Base-by-base conservation (phyloP, 176 grass and related monocot species). In the Phyllostachys edulis region DNA sequence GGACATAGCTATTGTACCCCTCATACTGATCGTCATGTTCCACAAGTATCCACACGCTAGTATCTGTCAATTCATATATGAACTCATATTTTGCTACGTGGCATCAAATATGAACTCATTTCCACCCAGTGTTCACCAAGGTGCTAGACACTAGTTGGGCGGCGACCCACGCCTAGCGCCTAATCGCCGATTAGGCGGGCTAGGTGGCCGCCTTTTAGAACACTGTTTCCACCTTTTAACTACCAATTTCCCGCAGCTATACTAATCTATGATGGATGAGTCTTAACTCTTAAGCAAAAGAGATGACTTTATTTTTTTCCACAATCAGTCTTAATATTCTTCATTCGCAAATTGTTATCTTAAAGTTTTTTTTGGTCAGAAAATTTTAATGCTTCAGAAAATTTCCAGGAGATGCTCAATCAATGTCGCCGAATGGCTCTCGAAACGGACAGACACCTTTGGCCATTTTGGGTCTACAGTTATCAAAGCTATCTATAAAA, bases 401-500 rank as follows among this genome's bases (percentile, higher is more conserved):
- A 34, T 57, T 92, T 87, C 79, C 80, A 98, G 95, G 90, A 69
- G 77, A 80, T 76, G 46, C 55, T 76, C 85, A 63, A 84, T 80
- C 82, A 74, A 9, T 49, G n/a, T 88, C 52, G 7, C 62, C 75
- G 29, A 87, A 87, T 89, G 60, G 78, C 16, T 78, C 87, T 70
- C 84, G 69, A 76, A 79, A 88, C 27, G 78, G 78, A 81, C 79
- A 86, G 26, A 15, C 71, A 78, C 88, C 81, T 85, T 82, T 91
- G 55, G 78, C 90, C 57, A 91, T 97, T 77, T 83, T 91, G 78
- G 93, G 91, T 61, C 82, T 94, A 66, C 93, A 92, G 36, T 63
- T 96, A 76, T 90, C 79, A 41, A 83, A 84, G 61, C 73, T 87
- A 72, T 87, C 84, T 73, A 67, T 81, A 47, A 95, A 95, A 76